phyloP scores from a whole-genome alignment of 148 eudicot genomes.

The Dysphania ambrosioides region DNA sequence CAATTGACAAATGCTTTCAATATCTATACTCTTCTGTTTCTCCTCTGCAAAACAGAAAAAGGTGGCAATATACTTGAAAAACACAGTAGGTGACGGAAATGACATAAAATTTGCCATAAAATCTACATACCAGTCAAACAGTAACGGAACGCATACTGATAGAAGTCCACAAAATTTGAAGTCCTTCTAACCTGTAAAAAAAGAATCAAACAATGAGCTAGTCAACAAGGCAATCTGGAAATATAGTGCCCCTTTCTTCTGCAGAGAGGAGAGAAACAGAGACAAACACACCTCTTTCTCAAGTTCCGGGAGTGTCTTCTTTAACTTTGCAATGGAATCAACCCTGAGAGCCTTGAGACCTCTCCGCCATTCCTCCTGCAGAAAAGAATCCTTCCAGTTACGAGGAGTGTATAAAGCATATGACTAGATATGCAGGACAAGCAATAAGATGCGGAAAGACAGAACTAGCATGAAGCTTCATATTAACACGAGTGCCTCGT shows the following conservation, averaged over 20 bases:
- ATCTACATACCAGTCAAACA: slow-evolving; percentile 73
- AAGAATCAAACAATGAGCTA: slow-evolving; percentile 14
- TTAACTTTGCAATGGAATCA: slow-evolving; percentile 66
- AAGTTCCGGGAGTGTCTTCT: slow-evolving; percentile 71
- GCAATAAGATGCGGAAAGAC: not conserved
- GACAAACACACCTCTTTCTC: slow-evolving; percentile 64
- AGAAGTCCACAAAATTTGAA: slow-evolving; percentile 66
- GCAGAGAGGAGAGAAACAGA: not conserved
- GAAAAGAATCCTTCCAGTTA: slow-evolving; percentile 5
- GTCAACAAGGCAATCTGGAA: not conserved
- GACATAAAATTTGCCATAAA: no score
- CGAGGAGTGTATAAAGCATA: slow-evolving; percentile 2
- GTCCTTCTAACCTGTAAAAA: slow-evolving; percentile 63
- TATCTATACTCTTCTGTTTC: slow-evolving; percentile 91
- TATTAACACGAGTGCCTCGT: no score
- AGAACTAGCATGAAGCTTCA: no score
- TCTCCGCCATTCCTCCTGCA: slow-evolving; percentile 91
- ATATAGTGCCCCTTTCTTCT: not conserved
- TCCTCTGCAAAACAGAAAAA: slow-evolving; percentile 54
- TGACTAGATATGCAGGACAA: slow-evolving; percentile 1
- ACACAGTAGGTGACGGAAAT: not conserved
- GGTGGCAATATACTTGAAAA: not conserved
- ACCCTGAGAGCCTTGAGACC: slow-evolving; percentile 78
- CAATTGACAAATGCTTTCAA: slow-evolving; percentile 81
- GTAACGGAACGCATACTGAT: slow-evolving; percentile 72